phyloP scores from a whole-genome alignment of 2,329 filamentous ascomycete genomes.

The Pseudonectria buxi region DNA sequence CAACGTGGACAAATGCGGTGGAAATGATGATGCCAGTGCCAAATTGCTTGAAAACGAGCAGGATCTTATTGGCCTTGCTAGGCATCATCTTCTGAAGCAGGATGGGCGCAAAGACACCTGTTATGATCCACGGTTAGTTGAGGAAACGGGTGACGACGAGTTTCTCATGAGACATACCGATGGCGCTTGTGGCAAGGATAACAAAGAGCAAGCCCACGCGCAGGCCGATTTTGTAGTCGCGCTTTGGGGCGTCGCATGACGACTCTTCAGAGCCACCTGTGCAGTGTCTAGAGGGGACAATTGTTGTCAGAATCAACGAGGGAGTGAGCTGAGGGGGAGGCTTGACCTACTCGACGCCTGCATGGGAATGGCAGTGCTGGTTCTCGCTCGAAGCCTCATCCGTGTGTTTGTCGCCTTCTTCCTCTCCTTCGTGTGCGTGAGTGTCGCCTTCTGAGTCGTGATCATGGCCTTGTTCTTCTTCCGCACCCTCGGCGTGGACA shows the following conservation, averaged over 20 bases:
- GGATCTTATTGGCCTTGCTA: conserved; percentile 39
- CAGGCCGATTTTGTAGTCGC: conserved; percentile 61
- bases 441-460: conserved; percentile 2
- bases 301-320: conserved; percentile 4
- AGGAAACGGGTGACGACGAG: not conserved
- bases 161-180: conserved; percentile 38
- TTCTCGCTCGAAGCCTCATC: conserved; percentile 7
- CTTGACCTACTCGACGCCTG: conserved; percentile 59
- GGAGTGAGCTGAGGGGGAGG: not conserved
- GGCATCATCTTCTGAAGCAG: conserved; percentile 53
- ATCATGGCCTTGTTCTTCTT: conserved; percentile 14
- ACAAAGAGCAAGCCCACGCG: conserved; percentile 68
- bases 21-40: conserved; percentile 67
- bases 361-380: conserved; percentile 65
- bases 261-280: conserved; percentile 37
- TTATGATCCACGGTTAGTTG: not conserved
- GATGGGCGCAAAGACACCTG: conserved; percentile 59
- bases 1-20: conserved; percentile 62
- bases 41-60: conserved; percentile 65
- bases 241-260: conserved; percentile 39
- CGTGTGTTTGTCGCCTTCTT: conserved; percentile 8
- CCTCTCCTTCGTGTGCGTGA: conserved; percentile 10
- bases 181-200: conserved; percentile 59
- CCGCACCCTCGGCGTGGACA: conserved; percentile 35
- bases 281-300: conserved; percentile 49